These are phyloP conservation scores for Coleophoma cylindrospora DNA, from an alignment of 2,329 filamentous ascomycete genomes.

Conservation along the genomic window DNA sequence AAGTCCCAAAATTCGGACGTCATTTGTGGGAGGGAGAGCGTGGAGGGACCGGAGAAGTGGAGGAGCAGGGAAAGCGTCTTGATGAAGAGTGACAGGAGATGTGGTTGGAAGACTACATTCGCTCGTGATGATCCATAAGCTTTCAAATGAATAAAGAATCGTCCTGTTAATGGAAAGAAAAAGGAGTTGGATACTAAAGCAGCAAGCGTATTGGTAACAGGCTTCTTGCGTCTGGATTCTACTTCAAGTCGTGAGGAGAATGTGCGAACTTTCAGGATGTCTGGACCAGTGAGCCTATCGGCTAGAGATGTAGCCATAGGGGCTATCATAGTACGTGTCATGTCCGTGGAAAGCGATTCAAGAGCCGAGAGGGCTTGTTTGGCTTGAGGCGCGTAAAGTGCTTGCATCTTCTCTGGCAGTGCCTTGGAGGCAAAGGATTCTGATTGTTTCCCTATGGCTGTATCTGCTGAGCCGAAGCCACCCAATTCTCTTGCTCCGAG, in stretches of 20 bases:
- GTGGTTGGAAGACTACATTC: conserved; percentile 66
- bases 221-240: conserved; percentile 48
- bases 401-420: conserved; percentile 70
- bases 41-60: conserved; percentile 77
- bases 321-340: conserved; percentile 70
- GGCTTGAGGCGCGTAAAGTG: conserved; percentile 51
- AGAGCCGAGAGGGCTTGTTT: conserved; percentile 34
- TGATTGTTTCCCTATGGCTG: conserved; percentile 21
- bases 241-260: conserved; percentile 76
- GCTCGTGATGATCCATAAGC: conserved; percentile 42
- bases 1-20: conserved; percentile 81
- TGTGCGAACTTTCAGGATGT: conserved; percentile 81
- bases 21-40: conserved; percentile 70
- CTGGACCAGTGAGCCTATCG: conserved; percentile 73
- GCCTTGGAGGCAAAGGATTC: conserved; percentile 72
- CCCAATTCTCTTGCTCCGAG: conserved; percentile 80
- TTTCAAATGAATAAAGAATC: conserved; percentile 64
- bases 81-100: conserved; percentile 73
- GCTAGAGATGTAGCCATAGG: conserved; percentile 80
- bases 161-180: conserved; percentile 80
- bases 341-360: conserved; percentile 58
- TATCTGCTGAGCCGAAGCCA: conserved; percentile 53
- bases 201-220: conserved; percentile 73
- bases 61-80: conserved; percentile 82
- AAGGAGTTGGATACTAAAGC: conserved; percentile 70